Base-by-base conservation (phyloP, 129 eudicot genomes). In the Lactuca saligna region DNA sequence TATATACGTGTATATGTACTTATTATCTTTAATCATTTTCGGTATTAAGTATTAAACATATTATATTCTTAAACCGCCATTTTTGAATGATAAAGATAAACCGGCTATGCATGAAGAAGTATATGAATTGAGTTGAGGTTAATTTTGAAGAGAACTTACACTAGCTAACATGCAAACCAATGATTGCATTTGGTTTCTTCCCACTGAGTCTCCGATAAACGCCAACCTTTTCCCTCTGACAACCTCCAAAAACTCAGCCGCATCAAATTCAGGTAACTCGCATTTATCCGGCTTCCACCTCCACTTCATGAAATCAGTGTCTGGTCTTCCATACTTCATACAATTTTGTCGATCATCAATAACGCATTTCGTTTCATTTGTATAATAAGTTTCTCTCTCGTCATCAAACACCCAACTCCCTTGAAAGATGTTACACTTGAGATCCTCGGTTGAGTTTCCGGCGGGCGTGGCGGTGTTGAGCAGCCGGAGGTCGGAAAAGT, bases 101-200 rank as follows among this genome's bases (percentile, higher is more conserved):
- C 46, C 5, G n/a, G 33, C 9, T 55, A 57, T 41, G 74, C 77
- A 77, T 68, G 82, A 61, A 48, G 75, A 61, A 61, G 41, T 33
- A 29, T 37, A 17, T 9, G 50, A 69, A 46, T 54, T 50, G 63
- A 54, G 50, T 25, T 13, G 35, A 57, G 53, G 32, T 25, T 53
- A 38, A 55, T 10, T 31, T 46, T 14, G 76, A 59, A 61, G 16
- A 79, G 2, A 25, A 25, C 90, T 82, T 83, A 86, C 91, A 63
- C 62, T 71, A 4, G 91, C 83, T 75, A 86, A 56, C 75, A 86
- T 80, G 80, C 91, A 86, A 61, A 80, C 83, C 71, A 86, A 69
- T 57, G 91, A 86, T 74, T 86, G 87, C 87, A 86, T 80, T 75
- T 86, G 91, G 80, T 86, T 86, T 71, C 91, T 73, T 59, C 81